These are phyloP conservation scores for Pleurozium schreberi DNA, from an alignment of 225 moss, liverwort and hornwort genomes.

Conservation along the genomic window DNA sequence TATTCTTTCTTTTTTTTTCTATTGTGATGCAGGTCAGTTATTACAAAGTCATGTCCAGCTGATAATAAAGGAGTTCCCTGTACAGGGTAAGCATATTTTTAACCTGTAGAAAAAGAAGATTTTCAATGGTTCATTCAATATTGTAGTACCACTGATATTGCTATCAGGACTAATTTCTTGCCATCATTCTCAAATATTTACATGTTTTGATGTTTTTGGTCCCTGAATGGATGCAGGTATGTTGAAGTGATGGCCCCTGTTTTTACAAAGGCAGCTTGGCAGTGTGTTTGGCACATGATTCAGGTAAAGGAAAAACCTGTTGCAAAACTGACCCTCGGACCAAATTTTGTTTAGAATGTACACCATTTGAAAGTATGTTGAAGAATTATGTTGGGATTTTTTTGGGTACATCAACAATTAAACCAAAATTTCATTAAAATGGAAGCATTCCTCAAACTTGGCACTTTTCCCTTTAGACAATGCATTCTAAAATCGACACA, in stretches of 20 bases:
- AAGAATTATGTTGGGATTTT: neutral
- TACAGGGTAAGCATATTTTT: slow-evolving; percentile 12
- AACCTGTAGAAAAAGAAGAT: neutral
- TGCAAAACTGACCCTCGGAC: too few relatives aligned
- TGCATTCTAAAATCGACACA: too few relatives aligned
- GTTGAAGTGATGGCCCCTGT: slow-evolving; percentile 54
- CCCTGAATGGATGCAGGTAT: slow-evolving; percentile 1
- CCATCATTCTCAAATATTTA: neutral
- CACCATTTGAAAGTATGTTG: neutral
- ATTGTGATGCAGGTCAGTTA: neutral
- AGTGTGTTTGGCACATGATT: slow-evolving; percentile 36
- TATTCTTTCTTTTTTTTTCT: neutral
- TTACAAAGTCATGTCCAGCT: neutral
- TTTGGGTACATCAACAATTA: neutral
- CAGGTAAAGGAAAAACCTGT: slow-evolving; percentile 3
- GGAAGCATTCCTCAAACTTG: too few relatives aligned
- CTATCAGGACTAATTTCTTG: neutral
- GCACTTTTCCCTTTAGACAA: too few relatives aligned
- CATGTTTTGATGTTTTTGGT: neutral
- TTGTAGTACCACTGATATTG: too few relatives aligned
- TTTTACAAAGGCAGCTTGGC: slow-evolving; percentile 30
- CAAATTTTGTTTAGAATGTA: neutral
- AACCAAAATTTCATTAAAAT: too few relatives aligned
- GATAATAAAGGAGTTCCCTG: slow-evolving; percentile 24
- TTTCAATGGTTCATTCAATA: neutral